Percentiles rank a stretch among this genome's conserved stretches.
phyloP scores from a whole-genome alignment of 2,329 filamentous ascomycete species.

The Botrytis elliptica region DNA sequence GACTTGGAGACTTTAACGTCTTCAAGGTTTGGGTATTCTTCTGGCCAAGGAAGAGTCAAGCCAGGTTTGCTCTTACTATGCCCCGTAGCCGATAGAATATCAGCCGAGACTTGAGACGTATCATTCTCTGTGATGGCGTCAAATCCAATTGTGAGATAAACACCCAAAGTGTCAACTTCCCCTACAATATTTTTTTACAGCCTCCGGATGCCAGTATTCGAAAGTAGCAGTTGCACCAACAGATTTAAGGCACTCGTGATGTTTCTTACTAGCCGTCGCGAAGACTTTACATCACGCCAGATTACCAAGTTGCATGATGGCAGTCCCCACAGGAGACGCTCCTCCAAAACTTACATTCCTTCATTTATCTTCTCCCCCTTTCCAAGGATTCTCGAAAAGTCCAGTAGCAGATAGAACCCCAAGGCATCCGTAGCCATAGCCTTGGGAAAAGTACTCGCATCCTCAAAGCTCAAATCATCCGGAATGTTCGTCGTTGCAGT shows the following conservation, averaged over 20 bases:
- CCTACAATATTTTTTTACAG: slow-evolving; percentile 22
- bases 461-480: neutral
- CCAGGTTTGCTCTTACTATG: slow-evolving; percentile 21
- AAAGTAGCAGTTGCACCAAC: slow-evolving; percentile 45
- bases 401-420: slow-evolving; percentile 19
- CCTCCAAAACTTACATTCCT: slow-evolving; percentile 39
- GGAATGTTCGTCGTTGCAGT: neutral
- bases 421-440: neutral
- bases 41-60: slow-evolving; percentile 16
- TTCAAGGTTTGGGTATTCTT: slow-evolving; percentile 6
- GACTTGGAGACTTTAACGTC: slow-evolving; percentile 22
- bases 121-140: slow-evolving; percentile 22
- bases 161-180: slow-evolving; percentile 16
- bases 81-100: slow-evolving; percentile 18
- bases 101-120: slow-evolving; percentile 8
- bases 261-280: slow-evolving; percentile 38
- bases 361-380: slow-evolving; percentile 25
- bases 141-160: slow-evolving; percentile 22
- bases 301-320: slow-evolving; percentile 45
- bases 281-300: slow-evolving; percentile 44
- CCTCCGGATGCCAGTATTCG: slow-evolving; percentile 40
- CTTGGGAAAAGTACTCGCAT: neutral
- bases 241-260: slow-evolving; percentile 40
- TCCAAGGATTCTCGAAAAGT: slow-evolving; percentile 22
- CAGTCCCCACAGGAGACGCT: slow-evolving; percentile 28